A percentile compares a stretch with the other conserved stretches of the same genome.
These are phyloP conservation scores for Plenodomus lindquistii DNA, from an alignment of 2,329 filamentous ascomycete genomes.

Conservation along the genomic window DNA sequence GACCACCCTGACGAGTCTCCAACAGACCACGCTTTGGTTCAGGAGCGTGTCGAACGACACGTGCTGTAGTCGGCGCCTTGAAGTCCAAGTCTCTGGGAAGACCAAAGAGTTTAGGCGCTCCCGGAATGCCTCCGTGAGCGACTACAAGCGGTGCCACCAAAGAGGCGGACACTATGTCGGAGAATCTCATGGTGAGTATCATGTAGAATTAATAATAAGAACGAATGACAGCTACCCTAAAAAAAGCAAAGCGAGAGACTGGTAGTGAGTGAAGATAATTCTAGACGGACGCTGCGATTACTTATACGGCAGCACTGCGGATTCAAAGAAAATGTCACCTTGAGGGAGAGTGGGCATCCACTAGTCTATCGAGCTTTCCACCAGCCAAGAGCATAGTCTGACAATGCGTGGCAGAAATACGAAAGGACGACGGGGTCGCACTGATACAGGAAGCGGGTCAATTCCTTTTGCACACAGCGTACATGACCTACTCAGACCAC, in stretches of 20 bases:
- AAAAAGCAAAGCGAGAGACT: background rate
- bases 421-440: constrained; percentile 1
- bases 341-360: constrained; percentile 1
- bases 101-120: constrained; percentile 41
- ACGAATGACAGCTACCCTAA: constrained; percentile 1
- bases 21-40: constrained; percentile 20
- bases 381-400: constrained; percentile 9
- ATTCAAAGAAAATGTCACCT: background rate
- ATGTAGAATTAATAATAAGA: background rate
- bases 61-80: constrained; percentile 26
- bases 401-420: constrained; percentile 5
- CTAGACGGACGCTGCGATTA: constrained; percentile 3
- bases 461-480: background rate
- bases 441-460: background rate
- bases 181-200: constrained; percentile 32
- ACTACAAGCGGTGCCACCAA: constrained; percentile 38
- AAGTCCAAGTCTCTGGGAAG: constrained; percentile 35
- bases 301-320: constrained; percentile 12
- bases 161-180: constrained; percentile 30
- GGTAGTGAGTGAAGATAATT: background rate
- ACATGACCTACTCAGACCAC: background rate
- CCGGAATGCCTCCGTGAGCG: constrained; percentile 36
- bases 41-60: constrained; percentile 24
- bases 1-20: constrained; percentile 39
- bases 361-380: constrained; percentile 4